Percentiles rank a stretch among this genome's conserved stretches.
Conservation (phyloP, 2,329 filamentous ascomycete genomes). For the Amphichorda felina region DNA sequence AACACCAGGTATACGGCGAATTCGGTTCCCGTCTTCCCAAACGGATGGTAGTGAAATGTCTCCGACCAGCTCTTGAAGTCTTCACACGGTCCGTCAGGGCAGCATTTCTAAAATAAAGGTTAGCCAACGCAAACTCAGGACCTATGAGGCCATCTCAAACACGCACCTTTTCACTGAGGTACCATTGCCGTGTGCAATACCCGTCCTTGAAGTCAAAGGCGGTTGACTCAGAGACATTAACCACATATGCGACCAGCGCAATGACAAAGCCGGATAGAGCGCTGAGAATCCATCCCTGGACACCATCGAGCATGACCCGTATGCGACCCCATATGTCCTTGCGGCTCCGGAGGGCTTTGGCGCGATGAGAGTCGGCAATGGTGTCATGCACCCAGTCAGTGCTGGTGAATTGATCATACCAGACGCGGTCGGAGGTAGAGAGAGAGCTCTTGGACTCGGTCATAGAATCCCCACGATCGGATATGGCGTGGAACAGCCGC, state of each 20-base stretch:
- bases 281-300: constrained; percentile 89
- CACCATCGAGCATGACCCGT: constrained; percentile 66
- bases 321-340: constrained; percentile 79
- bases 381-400: constrained; percentile 98
- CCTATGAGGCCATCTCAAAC: background rate
- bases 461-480: constrained; percentile 40
- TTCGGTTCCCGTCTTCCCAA: constrained; percentile 53
- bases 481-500: constrained; percentile 50
- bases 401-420: constrained; percentile 98
- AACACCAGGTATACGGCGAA: constrained; percentile 64
- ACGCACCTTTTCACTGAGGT: constrained; percentile 55
- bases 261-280: constrained; percentile 81
- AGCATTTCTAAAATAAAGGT: constrained; percentile 30
- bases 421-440: constrained; percentile 75
- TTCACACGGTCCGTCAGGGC: constrained; percentile 38
- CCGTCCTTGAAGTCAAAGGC: constrained; percentile 89
- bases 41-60: constrained; percentile 28
- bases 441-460: constrained; percentile 54
- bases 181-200: constrained; percentile 64
- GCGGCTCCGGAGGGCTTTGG: constrained; percentile 68
- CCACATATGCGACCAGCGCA: constrained; percentile 74
- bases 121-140: background rate
- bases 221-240: constrained; percentile 75
- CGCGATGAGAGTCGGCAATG: constrained; percentile 84
- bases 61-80: constrained; percentile 47